phyloP scores from a whole-genome alignment of 2,329 filamentous ascomycete genomes.

The Colletotrichum godetiae region DNA sequence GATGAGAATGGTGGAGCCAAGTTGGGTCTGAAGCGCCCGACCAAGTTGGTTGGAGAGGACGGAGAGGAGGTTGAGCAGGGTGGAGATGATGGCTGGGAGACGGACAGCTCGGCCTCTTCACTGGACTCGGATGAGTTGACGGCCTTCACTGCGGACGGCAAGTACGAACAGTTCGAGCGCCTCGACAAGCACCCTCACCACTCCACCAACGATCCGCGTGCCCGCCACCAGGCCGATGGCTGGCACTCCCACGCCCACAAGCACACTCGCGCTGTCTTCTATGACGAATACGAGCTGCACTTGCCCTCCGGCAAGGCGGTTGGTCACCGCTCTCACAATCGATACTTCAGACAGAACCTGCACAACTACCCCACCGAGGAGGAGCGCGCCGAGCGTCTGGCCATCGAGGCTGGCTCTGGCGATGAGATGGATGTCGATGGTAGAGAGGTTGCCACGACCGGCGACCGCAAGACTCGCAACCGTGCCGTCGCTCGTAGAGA shows the following conservation, averaged over 20 bases:
- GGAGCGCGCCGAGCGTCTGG: slow-evolving; percentile 77
- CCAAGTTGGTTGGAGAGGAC: slow-evolving; percentile 62
- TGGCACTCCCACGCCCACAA: slow-evolving; percentile 88
- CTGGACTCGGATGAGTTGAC: slow-evolving; percentile 87
- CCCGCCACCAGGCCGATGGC: slow-evolving; percentile 80
- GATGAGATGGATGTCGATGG: slow-evolving; percentile 49
- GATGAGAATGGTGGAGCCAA: slow-evolving; percentile 73
- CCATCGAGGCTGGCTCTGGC: slow-evolving; percentile 60
- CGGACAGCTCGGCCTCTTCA: slow-evolving; percentile 90
- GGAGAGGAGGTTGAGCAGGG: slow-evolving; percentile 63
- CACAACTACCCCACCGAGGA: slow-evolving; percentile 83
- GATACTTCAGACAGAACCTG: slow-evolving; percentile 94
- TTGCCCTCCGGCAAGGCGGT: slow-evolving; percentile 90
- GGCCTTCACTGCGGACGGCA: slow-evolving; percentile 80
- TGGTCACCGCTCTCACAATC: slow-evolving; percentile 87
- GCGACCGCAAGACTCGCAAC: slow-evolving; percentile 45
- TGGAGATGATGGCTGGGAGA: slow-evolving; percentile 90
- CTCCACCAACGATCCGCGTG: slow-evolving; percentile 75
- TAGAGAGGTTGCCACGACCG: slow-evolving; percentile 49
- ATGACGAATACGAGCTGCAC: slow-evolving; percentile 94
- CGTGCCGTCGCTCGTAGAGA: slow-evolving; percentile 73
- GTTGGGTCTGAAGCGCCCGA: slow-evolving; percentile 70
- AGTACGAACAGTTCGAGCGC: slow-evolving; percentile 77
- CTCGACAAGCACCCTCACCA: slow-evolving; percentile 81
- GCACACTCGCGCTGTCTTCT: slow-evolving; percentile 79